phyloP scores from a whole-genome alignment of 495 filamentous ascomycete genomes.

The Immersiella caudata region DNA sequence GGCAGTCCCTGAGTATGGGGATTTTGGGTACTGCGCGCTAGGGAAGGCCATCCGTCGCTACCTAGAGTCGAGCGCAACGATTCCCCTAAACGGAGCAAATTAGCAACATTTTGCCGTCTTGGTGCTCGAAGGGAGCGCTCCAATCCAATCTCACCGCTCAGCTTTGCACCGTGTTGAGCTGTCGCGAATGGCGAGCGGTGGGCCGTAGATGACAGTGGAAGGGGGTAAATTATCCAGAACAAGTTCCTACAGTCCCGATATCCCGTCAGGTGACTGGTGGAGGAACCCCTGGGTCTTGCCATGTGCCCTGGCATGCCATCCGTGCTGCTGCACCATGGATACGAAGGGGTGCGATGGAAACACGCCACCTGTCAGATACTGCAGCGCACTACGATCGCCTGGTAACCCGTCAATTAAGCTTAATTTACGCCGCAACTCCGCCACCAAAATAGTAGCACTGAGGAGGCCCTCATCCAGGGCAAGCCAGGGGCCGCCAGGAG shows the following conservation, averaged over 20 bases:
- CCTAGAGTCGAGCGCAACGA: neutral
- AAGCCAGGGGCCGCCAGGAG: neutral
- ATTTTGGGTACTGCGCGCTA: neutral
- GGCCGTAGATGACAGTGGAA: neutral
- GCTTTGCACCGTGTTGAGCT: too few relatives aligned
- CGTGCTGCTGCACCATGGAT: neutral
- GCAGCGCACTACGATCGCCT: neutral
- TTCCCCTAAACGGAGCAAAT: neutral
- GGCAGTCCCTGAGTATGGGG: constrained; percentile 8
- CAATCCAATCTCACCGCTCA: neutral
- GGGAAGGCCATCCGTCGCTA: neutral
- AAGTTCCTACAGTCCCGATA: constrained; percentile 17
- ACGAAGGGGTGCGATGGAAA: constrained; percentile 2
- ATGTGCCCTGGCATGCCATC: neutral
- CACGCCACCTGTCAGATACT: constrained; percentile 3
- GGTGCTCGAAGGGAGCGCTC: constrained; percentile 9
- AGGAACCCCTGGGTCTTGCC: neutral
- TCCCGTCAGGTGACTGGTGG: constrained; percentile 28
- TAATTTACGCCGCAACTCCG: constrained; percentile 40
- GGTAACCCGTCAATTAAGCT: constrained; percentile 42
- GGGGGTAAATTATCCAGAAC: neutral
- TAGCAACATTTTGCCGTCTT: constrained; percentile 15
- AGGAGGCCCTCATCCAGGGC: constrained; percentile 13
- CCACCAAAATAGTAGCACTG: constrained; percentile 45
- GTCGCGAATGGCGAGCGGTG: neutral